phyloP scores from a whole-genome alignment of 306 rosid genomes.

The Rubus idaeus region DNA sequence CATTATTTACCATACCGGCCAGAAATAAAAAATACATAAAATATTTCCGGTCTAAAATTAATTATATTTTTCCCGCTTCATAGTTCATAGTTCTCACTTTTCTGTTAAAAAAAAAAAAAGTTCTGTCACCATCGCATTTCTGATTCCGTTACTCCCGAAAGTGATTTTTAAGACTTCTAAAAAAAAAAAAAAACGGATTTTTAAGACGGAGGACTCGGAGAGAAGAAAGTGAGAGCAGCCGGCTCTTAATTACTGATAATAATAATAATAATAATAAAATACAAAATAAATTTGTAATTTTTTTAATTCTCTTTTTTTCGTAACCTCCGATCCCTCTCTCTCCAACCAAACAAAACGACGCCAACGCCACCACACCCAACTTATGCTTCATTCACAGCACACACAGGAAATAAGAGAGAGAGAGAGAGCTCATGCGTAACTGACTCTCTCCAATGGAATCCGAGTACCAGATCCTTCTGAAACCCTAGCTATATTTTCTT shows the following conservation, averaged over 20 bases:
- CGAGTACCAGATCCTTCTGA: conserved; percentile 59
- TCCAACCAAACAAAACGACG: conserved; percentile 26
- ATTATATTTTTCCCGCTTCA: too few species aligned
- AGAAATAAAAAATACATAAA: not conserved
- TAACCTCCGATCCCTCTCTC: conserved; percentile 10
- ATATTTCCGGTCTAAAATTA: too few species aligned
- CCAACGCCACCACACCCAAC: conserved; percentile 17
- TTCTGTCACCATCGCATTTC: not conserved
- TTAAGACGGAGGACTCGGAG: not conserved
- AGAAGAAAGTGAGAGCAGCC: not conserved
- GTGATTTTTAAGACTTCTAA: too few species aligned
- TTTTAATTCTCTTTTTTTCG: conserved; percentile 14
- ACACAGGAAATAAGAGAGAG: not conserved
- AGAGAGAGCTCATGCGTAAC: conserved; percentile 30
- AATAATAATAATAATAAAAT: too few species aligned
- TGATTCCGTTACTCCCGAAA: conserved; percentile 9
- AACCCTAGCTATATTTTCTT: conserved; percentile 33
- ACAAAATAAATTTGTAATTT: not conserved
- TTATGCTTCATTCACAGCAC: not conserved
- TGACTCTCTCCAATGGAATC: conserved; percentile 31
- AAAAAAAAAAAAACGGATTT: not conserved
- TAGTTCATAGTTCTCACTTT: too few species aligned
- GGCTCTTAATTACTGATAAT: not conserved
- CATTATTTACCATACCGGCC: not conserved
- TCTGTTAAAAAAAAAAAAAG: too few species aligned